These are phyloP conservation scores for Trametes sanguinea DNA, from an alignment of 768 basidiomycete species.

Conservation along the genomic window DNA sequence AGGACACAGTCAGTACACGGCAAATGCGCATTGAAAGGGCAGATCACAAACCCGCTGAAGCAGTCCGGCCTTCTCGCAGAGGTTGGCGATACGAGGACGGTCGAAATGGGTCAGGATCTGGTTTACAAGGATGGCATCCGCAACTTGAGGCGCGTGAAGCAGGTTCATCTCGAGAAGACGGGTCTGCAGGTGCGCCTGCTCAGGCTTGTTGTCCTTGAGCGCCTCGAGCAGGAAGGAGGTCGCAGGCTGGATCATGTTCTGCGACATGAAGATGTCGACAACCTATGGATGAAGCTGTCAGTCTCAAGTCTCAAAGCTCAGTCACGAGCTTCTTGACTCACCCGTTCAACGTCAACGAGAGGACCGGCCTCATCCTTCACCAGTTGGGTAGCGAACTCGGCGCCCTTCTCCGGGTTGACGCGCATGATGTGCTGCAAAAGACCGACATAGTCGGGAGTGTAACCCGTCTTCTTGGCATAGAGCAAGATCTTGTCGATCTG, in stretches of 20 bases:
- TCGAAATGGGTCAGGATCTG: slow-evolving; percentile 99
- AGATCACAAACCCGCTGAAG: slow-evolving; percentile 74
- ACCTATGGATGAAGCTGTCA: slow-evolving; percentile 48
- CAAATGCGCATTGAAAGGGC: neutral
- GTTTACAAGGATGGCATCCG: slow-evolving; percentile 97
- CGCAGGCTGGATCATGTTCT: slow-evolving; percentile 99
- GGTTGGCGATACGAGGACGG: slow-evolving; percentile 92
- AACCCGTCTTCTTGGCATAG: slow-evolving; percentile 96
- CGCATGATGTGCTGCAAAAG: slow-evolving; percentile 96
- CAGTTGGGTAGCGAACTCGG: slow-evolving; percentile 94
- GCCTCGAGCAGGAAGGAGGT: slow-evolving; percentile 98
- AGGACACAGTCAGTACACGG: slow-evolving; percentile 18
- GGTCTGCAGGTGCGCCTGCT: slow-evolving; percentile 95
- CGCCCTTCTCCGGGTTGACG: slow-evolving; percentile 94
- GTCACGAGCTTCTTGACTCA: slow-evolving; percentile 35
- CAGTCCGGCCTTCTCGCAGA: slow-evolving; percentile 97
- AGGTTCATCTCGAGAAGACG: slow-evolving; percentile 98
- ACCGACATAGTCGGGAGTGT: slow-evolving; percentile 88
- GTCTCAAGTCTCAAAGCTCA: neutral
- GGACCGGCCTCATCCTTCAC: slow-evolving; percentile 93
- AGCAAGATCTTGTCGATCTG: slow-evolving; percentile 98
- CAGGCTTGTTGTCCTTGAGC: slow-evolving; percentile 96
- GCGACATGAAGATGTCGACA: slow-evolving; percentile 99
- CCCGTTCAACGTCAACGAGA: slow-evolving; percentile 90
- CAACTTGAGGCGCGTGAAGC: slow-evolving; percentile 95